These are phyloP conservation scores for Neopestalotiopsis sp. DNA, from an alignment of 2,329 filamentous ascomycete genomes.

Conservation along the genomic window DNA sequence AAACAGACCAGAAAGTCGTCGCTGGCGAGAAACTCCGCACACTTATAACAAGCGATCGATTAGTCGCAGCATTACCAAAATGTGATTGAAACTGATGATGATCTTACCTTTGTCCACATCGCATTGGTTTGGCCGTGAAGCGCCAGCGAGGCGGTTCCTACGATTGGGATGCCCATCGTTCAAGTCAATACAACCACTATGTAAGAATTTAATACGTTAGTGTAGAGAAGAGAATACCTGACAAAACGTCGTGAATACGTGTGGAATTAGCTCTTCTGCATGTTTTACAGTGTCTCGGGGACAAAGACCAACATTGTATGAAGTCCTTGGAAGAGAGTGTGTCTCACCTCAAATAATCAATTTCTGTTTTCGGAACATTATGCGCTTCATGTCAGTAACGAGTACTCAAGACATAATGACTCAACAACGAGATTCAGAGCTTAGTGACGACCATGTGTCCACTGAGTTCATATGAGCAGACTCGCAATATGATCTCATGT, in stretches of 20 bases:
- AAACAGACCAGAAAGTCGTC: constrained; percentile 13
- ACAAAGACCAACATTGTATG: background rate
- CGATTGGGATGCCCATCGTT: too few species aligned
- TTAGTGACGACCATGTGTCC: background rate
- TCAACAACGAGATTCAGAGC: background rate
- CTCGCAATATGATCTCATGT: too few species aligned
- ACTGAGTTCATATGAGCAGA: too few species aligned
- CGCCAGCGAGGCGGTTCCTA: too few species aligned
- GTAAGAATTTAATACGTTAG: too few species aligned
- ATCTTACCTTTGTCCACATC: background rate
- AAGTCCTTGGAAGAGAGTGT: background rate
- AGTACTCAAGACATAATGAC: background rate
- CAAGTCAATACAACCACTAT: too few species aligned
- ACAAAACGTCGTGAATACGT: too few species aligned
- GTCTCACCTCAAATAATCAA: background rate
- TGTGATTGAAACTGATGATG: too few species aligned
- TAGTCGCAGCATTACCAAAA: background rate
- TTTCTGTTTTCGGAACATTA: background rate
- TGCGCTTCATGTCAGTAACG: background rate
- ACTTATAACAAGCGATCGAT: background rate
- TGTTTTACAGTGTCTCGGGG: background rate
- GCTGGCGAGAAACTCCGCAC: background rate
- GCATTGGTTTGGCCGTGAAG: too few species aligned
- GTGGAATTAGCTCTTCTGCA: too few species aligned
- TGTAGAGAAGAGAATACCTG: too few species aligned